Evolutionary conservation across 371 early-diverging fungal genomes (phyloP).

Genomic region (Smittium mucronatum): DNA sequence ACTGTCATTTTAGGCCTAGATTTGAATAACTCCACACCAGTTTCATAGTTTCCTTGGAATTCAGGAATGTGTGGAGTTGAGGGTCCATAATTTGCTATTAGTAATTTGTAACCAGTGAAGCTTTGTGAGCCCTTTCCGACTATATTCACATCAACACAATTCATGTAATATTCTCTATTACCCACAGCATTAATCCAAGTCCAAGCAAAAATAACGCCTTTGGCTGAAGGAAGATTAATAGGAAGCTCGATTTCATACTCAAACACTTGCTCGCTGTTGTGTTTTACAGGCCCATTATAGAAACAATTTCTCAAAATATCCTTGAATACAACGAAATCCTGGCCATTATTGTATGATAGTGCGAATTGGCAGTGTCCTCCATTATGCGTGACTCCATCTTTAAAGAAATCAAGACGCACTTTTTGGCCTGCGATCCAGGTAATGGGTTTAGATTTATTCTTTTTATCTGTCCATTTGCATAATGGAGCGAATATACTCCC

Average conservation of each 20-base stretch:
- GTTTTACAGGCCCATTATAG: slow-evolving; percentile 7
- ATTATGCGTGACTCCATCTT: neutral
- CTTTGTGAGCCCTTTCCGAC: slow-evolving; percentile 28
- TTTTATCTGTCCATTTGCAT: slow-evolving; percentile 20
- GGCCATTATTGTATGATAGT: slow-evolving; percentile 46
- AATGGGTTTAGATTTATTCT: slow-evolving; percentile 21
- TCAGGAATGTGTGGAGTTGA: slow-evolving; percentile 31
- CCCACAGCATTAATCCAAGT: slow-evolving; percentile 48
- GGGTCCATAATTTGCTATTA: slow-evolving; percentile 40
- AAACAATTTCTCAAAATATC: slow-evolving; percentile 39
- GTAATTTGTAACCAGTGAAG: slow-evolving; percentile 34
- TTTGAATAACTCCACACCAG: slow-evolving; percentile 27
- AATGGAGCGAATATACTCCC: slow-evolving; percentile 21
- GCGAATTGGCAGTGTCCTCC: slow-evolving; percentile 47
- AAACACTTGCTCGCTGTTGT: slow-evolving; percentile 17
- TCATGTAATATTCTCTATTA: slow-evolving; percentile 52
- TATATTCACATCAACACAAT: slow-evolving; percentile 42
- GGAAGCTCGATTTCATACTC: slow-evolving; percentile 40
- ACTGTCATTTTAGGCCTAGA: slow-evolving; percentile 30
- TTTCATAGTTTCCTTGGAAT: slow-evolving; percentile 31
- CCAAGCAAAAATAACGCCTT: slow-evolving; percentile 44
- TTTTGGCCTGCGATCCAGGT: slow-evolving; percentile 34
- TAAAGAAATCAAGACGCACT: slow-evolving; percentile 27
- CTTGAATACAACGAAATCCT: slow-evolving; percentile 44
- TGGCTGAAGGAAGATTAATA: slow-evolving; percentile 35